Base-by-base conservation (phyloP, 805 yeast genomes). In the Lipomyces sp. region DNA sequence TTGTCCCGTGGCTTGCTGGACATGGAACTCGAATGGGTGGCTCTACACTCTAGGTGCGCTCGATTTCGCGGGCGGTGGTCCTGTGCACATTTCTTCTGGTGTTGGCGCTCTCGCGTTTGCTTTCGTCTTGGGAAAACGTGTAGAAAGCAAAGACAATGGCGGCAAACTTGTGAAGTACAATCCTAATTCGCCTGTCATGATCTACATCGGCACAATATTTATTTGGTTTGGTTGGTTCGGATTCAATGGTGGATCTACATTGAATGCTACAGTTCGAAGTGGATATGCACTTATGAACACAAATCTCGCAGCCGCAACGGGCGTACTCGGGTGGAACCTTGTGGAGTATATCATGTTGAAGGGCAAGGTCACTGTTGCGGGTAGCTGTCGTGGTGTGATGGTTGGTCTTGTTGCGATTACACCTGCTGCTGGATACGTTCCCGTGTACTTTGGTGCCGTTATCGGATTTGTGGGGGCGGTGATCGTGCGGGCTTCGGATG, bases 141-240 rank as follows among this genome's bases (percentile, higher is more conserved):
- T 96, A 49, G 39, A 47, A 36, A 22, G 43, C 22, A 19, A 31
- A 19, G 44, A 35, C 34, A 8, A 40, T 16, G 51, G 42, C 35
- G 53, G 49, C n/a, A 50, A 47, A 28, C 24, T 40, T 7, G 28
- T 34, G n/a, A 36, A 39, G 11, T 35, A 31, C 11, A 36, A 29
- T 11, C 98, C 98, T 26, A 96, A 91, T 68, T 84, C 91, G n/a
- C 95, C 91, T 35, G 79, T 95, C 6, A 80, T 89, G 45, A 88
- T 89, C 49, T 96, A 90, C 16, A 72, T 93, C 49, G 98, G 98
- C 49, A 89, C 97, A 14, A 84, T 86, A 5, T 86, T 93, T 74
- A 78, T 93, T 61, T 91, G 97, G 96, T 89, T 93, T 63, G 98
- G 98, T 31, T 93, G 98, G 98, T 89, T 89, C 65, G 97, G 96